Conservation (phyloP, 495 filamentous ascomycete genomes). For the Apodospora peruviana region DNA sequence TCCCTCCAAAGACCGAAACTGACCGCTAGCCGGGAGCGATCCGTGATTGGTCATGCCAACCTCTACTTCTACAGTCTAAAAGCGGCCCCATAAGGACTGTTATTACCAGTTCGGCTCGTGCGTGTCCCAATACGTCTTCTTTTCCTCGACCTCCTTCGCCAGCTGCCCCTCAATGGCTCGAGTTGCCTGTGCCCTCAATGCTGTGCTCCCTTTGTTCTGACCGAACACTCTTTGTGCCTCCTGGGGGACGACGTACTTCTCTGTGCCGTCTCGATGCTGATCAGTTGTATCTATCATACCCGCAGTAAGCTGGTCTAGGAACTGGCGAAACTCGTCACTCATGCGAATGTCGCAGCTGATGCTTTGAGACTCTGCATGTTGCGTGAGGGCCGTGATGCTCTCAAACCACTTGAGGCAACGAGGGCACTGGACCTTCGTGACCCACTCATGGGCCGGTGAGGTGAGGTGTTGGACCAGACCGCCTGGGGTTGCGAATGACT, state of each 20-base stretch:
- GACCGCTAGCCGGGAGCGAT: no score
- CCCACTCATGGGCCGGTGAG: conserved; percentile 21
- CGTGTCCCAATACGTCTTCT: no score
- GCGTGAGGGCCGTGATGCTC: conserved; percentile 20
- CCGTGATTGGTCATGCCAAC: no score
- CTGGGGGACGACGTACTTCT: conserved; percentile 19
- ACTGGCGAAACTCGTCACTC: conserved; percentile 10
- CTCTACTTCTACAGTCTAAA: no score
- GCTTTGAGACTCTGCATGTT: conserved; percentile 28
- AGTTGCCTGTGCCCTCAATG: no score
- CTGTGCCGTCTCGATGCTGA: conserved; percentile 17
- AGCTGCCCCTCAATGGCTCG: no score
- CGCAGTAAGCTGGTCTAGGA: conserved; percentile 17
- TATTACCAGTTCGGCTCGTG: no score
- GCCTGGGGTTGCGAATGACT: conserved; percentile 13
- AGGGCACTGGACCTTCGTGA: conserved; percentile 23
- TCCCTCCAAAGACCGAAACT: no score
- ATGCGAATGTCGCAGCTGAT: conserved; percentile 17
- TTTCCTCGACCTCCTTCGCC: no score
- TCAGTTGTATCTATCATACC: conserved; percentile 22
- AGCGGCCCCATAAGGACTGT: no score
- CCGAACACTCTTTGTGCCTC: neutral
- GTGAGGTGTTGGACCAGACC: conserved; percentile 27
- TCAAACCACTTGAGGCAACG: conserved; percentile 24
- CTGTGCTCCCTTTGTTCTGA: no score